phyloP scores from a whole-genome alignment of 1,284 basidiomycete species.

The Marasmius sp. region DNA sequence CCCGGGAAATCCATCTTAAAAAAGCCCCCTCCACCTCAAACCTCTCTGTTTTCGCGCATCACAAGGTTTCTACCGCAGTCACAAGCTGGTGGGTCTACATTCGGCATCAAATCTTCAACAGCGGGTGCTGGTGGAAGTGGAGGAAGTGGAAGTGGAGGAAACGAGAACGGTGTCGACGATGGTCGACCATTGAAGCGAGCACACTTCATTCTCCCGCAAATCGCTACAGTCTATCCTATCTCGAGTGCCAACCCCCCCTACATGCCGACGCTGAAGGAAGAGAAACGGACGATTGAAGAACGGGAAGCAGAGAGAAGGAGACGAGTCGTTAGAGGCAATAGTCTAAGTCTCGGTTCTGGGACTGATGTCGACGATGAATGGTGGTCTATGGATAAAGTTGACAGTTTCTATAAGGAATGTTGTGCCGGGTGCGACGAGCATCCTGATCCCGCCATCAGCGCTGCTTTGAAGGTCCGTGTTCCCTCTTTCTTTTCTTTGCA shows the following conservation, averaged over 20 bases:
- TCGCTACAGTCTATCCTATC: constrained; percentile 86
- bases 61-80: constrained; percentile 56
- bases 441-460: constrained; percentile 63
- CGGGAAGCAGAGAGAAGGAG: constrained; percentile 62
- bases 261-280: constrained; percentile 70
- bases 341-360: constrained; percentile 11
- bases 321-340: constrained; percentile 57
- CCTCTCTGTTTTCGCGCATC: constrained; percentile 71
- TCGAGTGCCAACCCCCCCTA: constrained; percentile 78
- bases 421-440: constrained; percentile 75
- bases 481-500: constrained; percentile 16
- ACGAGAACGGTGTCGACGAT: constrained; percentile 18
- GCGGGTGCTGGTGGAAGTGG: neutral
- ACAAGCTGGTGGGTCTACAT: constrained; percentile 19
- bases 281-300: constrained; percentile 70
- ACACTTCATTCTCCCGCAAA: constrained; percentile 81
- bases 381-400: constrained; percentile 82
- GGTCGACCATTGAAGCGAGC: constrained; percentile 66
- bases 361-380: constrained; percentile 49
- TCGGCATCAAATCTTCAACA: neutral
- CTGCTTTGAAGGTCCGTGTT: constrained; percentile 67
- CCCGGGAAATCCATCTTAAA: constrained; percentile 80
- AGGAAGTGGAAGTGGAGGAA: constrained; percentile 2
- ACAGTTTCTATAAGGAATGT: constrained; percentile 79
- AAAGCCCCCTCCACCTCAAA: constrained; percentile 66